Base-by-base conservation (phyloP, 106 monocot genomes). In the Dendrobium catenatum region DNA sequence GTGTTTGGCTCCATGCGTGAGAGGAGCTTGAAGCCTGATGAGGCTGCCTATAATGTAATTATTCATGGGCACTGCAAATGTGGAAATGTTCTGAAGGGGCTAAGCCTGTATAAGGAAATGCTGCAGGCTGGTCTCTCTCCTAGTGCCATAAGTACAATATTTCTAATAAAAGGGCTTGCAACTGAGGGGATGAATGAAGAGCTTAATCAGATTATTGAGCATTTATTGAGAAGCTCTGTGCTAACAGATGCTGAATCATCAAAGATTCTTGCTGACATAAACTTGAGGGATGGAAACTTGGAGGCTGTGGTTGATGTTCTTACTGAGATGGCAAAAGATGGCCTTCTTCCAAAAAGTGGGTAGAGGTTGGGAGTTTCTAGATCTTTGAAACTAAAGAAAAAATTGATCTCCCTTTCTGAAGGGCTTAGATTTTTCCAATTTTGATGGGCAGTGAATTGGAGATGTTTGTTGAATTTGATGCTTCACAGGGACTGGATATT, bases 21-120 rank as follows among this genome's bases (percentile, higher is more conserved):
- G 78, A 82, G 77, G 55, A 86, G 84, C n/a, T 58, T 42, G 81
- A 88, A 86, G 72, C 92, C 86, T 77, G 81, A 85, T 76, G 94
- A 83, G 77, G 85, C 85, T 77, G 90, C 86, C 22, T 96, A 94
- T 81, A 90, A 81, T 85, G 80, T 89, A 22, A 79, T 96, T 29
- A 94, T 96, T 75, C 92, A 90, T 84, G 96, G 96, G 55, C 90
- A 92, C 80, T 92, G 92, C 80, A 85, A 88, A 80, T 85, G 80
- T 42, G 86, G 91, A 80, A 92, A 92, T 84, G 88, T 94, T 46
- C 59, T 26, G 68, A 90, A 83, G 47, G 96, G 92, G n/a, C 78
- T 92, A 72, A 27, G 8, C 67, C 73, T 94, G 4, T 90, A 92
- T 40, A 83, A 90, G 73, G 88, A 90, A 55, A 92, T 96, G 96